Conservation (phyloP, 192 early-diverging fungal genomes). For the Coemansia sp. region DNA sequence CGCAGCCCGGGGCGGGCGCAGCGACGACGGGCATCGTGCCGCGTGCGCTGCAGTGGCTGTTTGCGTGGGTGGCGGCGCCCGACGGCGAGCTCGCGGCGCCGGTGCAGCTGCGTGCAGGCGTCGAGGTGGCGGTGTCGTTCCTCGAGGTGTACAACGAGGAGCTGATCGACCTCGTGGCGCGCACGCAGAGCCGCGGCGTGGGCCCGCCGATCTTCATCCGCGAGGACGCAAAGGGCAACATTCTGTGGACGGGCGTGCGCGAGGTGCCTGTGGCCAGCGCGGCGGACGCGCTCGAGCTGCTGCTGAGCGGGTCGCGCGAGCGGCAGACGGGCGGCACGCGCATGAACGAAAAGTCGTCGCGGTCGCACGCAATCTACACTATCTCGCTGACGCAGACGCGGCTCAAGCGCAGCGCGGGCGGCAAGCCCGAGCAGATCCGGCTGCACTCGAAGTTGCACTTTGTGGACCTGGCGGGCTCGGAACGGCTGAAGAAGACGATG, state of each 20-base stretch:
- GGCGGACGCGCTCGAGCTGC: conserved; percentile 67
- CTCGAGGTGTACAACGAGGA: conserved; percentile 98
- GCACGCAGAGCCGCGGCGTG: conserved; percentile 53
- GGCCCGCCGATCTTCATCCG: conserved; percentile 69
- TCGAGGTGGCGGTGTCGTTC: conserved; percentile 72
- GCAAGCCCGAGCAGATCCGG: conserved; percentile 55
- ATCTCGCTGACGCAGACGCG: conserved; percentile 81
- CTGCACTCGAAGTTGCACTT: conserved; percentile 94
- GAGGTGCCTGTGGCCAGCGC: conserved; percentile 72
- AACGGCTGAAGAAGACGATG: conserved; percentile 90
- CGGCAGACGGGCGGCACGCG: conserved; percentile 93
- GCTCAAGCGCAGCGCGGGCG: conserved; percentile 5
- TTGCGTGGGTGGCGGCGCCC: conserved; percentile 34
- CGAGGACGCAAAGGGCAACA: conserved; percentile 85
- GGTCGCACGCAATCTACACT: conserved; percentile 97
- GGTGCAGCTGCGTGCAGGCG: conserved; percentile 5
- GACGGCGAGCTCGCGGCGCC: not conserved
- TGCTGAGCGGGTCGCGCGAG: conserved; percentile 69
- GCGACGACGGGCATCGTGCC: conserved; percentile 65
- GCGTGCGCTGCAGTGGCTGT: conserved; percentile 65
- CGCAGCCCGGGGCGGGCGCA: conserved; percentile 3
- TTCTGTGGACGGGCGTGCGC: conserved; percentile 80
- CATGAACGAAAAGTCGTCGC: conserved; percentile 94
- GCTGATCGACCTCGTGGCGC: conserved; percentile 83
- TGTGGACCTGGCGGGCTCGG: conserved; percentile 98